Evolutionary conservation across 2,329 filamentous ascomycete genomes (phyloP), one percentile per base, ranked within the genome.

Genomic region (Calonectria multiphialidica): DNA sequence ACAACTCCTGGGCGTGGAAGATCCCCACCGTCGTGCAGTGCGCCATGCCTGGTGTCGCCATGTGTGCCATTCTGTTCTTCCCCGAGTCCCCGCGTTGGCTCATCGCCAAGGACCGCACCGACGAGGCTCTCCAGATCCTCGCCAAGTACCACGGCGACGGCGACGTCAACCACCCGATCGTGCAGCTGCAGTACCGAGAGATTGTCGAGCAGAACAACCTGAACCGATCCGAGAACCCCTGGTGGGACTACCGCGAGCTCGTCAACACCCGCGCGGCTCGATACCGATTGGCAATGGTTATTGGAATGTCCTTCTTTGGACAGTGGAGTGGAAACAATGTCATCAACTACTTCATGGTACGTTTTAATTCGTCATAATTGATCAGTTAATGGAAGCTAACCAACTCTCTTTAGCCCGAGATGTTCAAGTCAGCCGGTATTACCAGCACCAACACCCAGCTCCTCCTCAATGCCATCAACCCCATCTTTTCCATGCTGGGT

Each of bases 161-260:
- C 37, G 82, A 88, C 72, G 15, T 28, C 25, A 25, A 69, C 25
- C 30, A 21, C 21, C 57, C 66, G 1, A 64, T 69, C 30, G 84
- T 86, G 25, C 78, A 80, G 71, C 81, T 85, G 13, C 82, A 84
- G 72, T 78, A 84, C 62, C 78, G 75, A 23, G 84, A 86, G 72
- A 78, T 80, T 62, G 83, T 85, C 49, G 80, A 83, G 66, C 74
- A 78, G 77, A 88, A 88, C 79, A 83, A 85, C 62, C 86, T 87
- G 82, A 86, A 85, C 8, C 83, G 83, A n/a, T 82, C 87, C 18
- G 89, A 90, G 71, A 92, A 92, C 76, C 84, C 87, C 2, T 91
- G 88, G 86, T 90, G 85, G 84, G 87, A 90, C 81, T 90, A 89
- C 77, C 83, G 85, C 70, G 86, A 87, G 47, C 84, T 90, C 5